Conservation (phyloP, 148 eudicot genomes). For the Cornus kousa region DNA sequence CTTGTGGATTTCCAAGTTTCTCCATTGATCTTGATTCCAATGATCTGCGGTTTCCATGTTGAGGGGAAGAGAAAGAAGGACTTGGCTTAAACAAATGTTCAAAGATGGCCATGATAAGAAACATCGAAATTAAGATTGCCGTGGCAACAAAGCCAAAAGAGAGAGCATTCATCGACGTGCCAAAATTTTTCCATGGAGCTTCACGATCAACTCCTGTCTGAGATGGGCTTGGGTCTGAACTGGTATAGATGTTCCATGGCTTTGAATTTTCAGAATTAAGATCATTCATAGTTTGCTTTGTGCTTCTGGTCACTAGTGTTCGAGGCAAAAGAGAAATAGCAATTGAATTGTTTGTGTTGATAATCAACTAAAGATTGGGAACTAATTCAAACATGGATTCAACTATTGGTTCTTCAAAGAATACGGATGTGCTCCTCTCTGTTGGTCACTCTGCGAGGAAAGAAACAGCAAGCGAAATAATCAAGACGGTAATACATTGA, state of each 20-base stretch:
- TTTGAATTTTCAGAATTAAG: conserved; percentile 35
- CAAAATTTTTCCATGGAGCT: conserved; percentile 47
- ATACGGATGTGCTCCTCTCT: background rate
- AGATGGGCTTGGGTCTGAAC: conserved; percentile 33
- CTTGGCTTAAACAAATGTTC: conserved; percentile 63
- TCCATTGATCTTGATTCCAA: conserved; percentile 28
- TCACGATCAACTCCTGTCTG: conserved; percentile 23
- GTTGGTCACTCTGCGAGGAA: conserved; percentile 1
- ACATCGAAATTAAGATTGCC: conserved; percentile 69
- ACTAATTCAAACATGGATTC: background rate
- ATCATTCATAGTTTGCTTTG: conserved; percentile 24
- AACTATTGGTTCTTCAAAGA: background rate
- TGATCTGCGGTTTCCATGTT: conserved; percentile 22
- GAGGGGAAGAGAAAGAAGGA: conserved; percentile 29
- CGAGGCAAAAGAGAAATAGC: background rate
- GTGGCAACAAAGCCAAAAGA: conserved; percentile 85
- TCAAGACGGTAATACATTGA: background rate
- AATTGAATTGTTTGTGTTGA: background rate
- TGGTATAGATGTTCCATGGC: conserved; percentile 38
- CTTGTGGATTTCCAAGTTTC: conserved; percentile 31
- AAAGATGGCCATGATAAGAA: conserved; percentile 70
- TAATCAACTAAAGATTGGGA: background rate
- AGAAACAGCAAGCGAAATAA: background rate
- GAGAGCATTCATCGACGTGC: conserved; percentile 64
- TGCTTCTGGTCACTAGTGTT: background rate